Percentiles rank a stretch among this genome's conserved stretches.
Conservation (phyloP, 495 filamentous ascomycete species). For the Hyaloscypha hepaticicola region DNA sequence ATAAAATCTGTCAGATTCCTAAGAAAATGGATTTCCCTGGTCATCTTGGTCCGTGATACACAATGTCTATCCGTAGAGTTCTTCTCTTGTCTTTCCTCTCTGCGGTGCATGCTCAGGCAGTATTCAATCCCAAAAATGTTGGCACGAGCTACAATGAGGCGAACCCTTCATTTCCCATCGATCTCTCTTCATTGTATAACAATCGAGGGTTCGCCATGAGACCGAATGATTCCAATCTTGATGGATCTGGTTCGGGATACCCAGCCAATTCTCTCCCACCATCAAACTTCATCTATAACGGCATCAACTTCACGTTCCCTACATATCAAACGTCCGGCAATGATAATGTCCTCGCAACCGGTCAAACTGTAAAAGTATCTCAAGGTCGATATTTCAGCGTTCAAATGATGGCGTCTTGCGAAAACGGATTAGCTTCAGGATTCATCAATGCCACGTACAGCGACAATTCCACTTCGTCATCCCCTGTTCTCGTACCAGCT, state of each 20-base stretch:
- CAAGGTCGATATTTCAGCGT: conserved; percentile 42
- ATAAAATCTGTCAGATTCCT: no score
- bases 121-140: no score
- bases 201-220: conserved; percentile 46
- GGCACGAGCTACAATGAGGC: no score
- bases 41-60: no score
- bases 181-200: conserved; percentile 40
- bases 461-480: conserved; percentile 41
- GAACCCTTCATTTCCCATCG: no score
- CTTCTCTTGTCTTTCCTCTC: no score
- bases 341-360: conserved; percentile 46
- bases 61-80: no score
- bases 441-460: conserved; percentile 48
- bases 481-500: conserved; percentile 45
- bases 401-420: conserved; percentile 48
- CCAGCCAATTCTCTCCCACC: conserved; percentile 44
- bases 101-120: no score
- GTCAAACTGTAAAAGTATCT: conserved; percentile 43
- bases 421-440: conserved; percentile 43
- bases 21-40: no score
- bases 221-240: conserved; percentile 44
- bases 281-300: conserved; percentile 46
- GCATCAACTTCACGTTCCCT: no score
- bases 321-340: conserved; percentile 42
- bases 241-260: conserved; percentile 43